Evolutionary conservation across 305 asterid species (phyloP).

Genomic region (Solanum chacoense): DNA sequence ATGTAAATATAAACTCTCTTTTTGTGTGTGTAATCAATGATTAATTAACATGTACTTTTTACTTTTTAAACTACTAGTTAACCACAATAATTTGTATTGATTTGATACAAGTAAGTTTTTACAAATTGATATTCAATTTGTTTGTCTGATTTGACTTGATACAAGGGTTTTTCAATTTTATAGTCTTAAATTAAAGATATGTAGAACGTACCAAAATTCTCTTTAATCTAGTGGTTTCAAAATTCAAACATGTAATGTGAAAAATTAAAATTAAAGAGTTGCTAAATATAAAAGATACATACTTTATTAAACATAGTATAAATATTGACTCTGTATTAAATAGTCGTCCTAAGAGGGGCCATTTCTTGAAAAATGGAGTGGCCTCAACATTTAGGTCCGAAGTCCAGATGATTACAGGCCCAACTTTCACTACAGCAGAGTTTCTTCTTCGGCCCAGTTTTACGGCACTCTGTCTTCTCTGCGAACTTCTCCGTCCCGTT

Average conservation of each 20-base stretch:
- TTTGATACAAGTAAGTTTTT: background rate
- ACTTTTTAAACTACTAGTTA: background rate
- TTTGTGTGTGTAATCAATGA: no score
- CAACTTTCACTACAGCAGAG: background rate
- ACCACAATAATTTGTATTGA: background rate
- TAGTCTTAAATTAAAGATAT: background rate
- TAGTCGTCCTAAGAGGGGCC: background rate
- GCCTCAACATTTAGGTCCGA: background rate
- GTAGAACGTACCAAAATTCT: background rate
- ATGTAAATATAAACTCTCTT: no score
- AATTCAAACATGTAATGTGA: background rate
- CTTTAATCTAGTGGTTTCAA: background rate
- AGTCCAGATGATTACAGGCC: background rate
- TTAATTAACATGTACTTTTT: no score
- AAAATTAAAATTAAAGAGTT: background rate
- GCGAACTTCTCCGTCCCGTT: background rate
- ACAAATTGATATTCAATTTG: background rate
- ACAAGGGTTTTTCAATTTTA: background rate
- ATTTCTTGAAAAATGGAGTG: background rate
- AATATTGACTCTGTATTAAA: background rate
- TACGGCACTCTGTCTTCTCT: background rate
- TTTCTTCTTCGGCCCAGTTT: background rate
- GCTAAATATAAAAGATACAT: background rate
- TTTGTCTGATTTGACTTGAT: background rate
- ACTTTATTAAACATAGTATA: no score